phyloP scores from a whole-genome alignment of 345 rosid genomes.

The Syzygium aromaticum region DNA sequence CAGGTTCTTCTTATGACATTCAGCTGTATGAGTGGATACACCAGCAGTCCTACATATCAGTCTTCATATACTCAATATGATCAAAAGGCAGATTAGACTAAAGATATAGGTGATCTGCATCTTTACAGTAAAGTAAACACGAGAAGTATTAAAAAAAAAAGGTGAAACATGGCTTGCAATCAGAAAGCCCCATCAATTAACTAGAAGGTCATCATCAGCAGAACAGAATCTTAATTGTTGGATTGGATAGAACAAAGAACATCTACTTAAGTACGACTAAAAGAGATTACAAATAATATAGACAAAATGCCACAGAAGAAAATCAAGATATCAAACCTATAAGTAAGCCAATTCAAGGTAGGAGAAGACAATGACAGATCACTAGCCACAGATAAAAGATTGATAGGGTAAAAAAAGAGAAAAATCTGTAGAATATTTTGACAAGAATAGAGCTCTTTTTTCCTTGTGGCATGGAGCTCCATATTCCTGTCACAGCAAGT shows the following conservation, averaged over 20 bases:
- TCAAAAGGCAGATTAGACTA: background rate
- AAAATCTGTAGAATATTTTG: background rate
- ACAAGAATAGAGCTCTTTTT: background rate
- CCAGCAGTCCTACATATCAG: constrained; percentile 52
- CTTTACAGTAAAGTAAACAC: background rate
- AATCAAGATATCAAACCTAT: background rate
- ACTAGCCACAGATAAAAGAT: background rate
- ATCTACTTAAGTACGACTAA: background rate
- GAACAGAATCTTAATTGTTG: background rate
- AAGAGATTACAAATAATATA: background rate
- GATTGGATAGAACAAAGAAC: background rate
- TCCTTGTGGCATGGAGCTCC: background rate
- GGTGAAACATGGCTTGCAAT: background rate
- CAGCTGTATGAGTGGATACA: constrained; percentile 49
- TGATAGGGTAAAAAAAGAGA: background rate
- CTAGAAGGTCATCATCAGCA: background rate
- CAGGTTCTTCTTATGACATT: constrained; percentile 52
- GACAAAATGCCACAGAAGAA: background rate
- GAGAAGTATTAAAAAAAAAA: background rate
- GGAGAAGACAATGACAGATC: background rate
- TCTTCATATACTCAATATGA: constrained; percentile 9
- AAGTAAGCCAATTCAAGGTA: background rate
- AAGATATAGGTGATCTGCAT: background rate
- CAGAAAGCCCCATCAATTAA: background rate
- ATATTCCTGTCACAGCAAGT: background rate